phyloP scores from a whole-genome alignment of 768 basidiomycete genomes.

The Rhodotorula kratochvilovae region DNA sequence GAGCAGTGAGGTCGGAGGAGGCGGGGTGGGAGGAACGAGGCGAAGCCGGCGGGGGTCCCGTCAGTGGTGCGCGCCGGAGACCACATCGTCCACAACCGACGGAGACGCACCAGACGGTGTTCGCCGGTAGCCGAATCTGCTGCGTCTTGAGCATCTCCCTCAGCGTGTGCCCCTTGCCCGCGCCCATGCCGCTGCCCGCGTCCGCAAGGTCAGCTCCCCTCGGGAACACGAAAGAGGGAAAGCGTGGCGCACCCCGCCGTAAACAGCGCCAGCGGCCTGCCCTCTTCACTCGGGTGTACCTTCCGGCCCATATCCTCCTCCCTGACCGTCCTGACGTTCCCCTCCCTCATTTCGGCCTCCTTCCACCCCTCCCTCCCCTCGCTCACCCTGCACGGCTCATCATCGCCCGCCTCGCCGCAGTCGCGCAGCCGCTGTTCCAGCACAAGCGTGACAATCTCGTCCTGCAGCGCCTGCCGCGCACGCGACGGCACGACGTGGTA shows the following conservation, averaged over 20 bases:
- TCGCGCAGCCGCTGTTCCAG: slow-evolving; percentile 8
- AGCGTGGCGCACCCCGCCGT: slow-evolving; percentile 42
- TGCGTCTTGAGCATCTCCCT: slow-evolving; percentile 37
- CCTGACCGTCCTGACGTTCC: too few species aligned
- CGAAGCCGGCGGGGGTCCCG: not conserved
- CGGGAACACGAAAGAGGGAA: not conserved
- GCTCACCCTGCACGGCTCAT: slow-evolving; percentile 24
- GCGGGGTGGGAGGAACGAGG: too few species aligned
- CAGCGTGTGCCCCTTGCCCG: slow-evolving; percentile 44
- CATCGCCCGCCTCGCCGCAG: slow-evolving; percentile 26
- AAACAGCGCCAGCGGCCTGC: slow-evolving; percentile 41
- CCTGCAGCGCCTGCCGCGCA: slow-evolving; percentile 40
- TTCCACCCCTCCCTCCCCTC: not conserved
- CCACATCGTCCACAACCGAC: too few species aligned
- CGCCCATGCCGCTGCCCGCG: slow-evolving; percentile 33
- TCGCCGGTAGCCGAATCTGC: slow-evolving; percentile 34
- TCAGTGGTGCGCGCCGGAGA: not conserved
- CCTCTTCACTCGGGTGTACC: not conserved
- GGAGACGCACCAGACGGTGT: slow-evolving; percentile 43
- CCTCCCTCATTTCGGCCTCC: not conserved
- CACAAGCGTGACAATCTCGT: slow-evolving; percentile 40
- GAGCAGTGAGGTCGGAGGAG: too few species aligned
- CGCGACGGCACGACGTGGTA: slow-evolving; percentile 41
- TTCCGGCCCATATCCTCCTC: not conserved
- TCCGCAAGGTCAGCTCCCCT: too few species aligned